Base-by-base conservation (phyloP, 495 filamentous ascomycete species). In the Aspergillus carlsbadensis region DNA sequence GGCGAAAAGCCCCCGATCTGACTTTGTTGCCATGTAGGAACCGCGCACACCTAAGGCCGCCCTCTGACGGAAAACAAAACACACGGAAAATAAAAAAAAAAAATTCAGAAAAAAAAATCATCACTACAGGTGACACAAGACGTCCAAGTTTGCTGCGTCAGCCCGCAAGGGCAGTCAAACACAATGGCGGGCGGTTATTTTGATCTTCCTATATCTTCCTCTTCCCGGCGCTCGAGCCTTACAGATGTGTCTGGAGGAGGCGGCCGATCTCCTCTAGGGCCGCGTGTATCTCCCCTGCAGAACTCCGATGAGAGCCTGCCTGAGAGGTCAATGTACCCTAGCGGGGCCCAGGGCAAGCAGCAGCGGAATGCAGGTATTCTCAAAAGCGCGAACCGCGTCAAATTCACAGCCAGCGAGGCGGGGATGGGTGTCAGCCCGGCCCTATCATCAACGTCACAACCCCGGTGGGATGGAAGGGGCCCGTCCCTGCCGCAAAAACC, bases 351-450 rank as follows among this genome's bases (percentile, higher is more conserved):
- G 64, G 65, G 54, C 63, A 72, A 45, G 62, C 47, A 65, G 52
- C 47, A 66, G 54, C 58, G 71, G 74, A 77, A 76, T 78, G 74
- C 69, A 58, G 68, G 70, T 59, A 73, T 72, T 69, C 69, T 68
- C 35, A 70, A 64, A 51, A 65, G 44, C 61, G 63, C 74, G 54
- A 77, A 73, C 70, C 67, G 67, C 45, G 64, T 72, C 55, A 68
- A 75, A 48, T 70, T 71, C 57, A 71, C 63, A 7, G 58, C 64
- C 42, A 61, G 61, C 47, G 62, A 69, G 52, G 52, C 57, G n/a
- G 63, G 65, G 24, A 46, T 51, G 47, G 53, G 57, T 45, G 57
- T 64, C 22, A 56, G 58, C 41, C 54, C 59, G 41, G 21, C 22
- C 24, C 63, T 64, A 61, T 62, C 61, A 62, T 59, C 58, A 40